Conservation (phyloP, 2,329 filamentous ascomycete species). For the Aureobasidium leucospermi region DNA sequence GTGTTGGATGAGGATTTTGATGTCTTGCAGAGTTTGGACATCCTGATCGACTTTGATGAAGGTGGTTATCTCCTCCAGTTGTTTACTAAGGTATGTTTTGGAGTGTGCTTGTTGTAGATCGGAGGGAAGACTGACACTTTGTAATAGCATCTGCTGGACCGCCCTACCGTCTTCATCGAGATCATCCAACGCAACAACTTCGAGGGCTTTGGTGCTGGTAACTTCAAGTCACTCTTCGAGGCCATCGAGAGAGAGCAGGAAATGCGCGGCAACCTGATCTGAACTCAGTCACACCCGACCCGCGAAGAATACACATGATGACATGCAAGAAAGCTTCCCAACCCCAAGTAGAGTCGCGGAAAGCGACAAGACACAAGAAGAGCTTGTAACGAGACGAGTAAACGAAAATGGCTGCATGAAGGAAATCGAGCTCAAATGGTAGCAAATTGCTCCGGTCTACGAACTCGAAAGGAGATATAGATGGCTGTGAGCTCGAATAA, state of each 20-base stretch:
- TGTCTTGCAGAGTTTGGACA: constrained; percentile 67
- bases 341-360: too few species aligned
- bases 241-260: constrained; percentile 92
- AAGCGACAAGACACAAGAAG: too few species aligned
- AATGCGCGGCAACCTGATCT: constrained; percentile 64
- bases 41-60: constrained; percentile 93
- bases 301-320: too few species aligned
- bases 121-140: constrained; percentile 55
- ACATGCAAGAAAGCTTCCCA: too few species aligned
- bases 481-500: too few species aligned
- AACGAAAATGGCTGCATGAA: too few species aligned
- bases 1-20: constrained; percentile 72
- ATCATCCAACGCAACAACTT: constrained; percentile 92
- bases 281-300: neutral
- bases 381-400: too few species aligned
- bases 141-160: constrained; percentile 69
- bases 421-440: too few species aligned
- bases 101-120: constrained; percentile 31
- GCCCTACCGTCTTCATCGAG: constrained; percentile 92
- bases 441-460: too few species aligned
- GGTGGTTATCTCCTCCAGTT: constrained; percentile 69
- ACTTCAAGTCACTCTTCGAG: constrained; percentile 93
- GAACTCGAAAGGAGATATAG: too few species aligned
- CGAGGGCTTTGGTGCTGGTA: constrained; percentile 86
- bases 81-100: constrained; percentile 38